Evolutionary conservation across 768 basidiomycete species (phyloP).

Genomic region (Tulasnella sp.): DNA sequence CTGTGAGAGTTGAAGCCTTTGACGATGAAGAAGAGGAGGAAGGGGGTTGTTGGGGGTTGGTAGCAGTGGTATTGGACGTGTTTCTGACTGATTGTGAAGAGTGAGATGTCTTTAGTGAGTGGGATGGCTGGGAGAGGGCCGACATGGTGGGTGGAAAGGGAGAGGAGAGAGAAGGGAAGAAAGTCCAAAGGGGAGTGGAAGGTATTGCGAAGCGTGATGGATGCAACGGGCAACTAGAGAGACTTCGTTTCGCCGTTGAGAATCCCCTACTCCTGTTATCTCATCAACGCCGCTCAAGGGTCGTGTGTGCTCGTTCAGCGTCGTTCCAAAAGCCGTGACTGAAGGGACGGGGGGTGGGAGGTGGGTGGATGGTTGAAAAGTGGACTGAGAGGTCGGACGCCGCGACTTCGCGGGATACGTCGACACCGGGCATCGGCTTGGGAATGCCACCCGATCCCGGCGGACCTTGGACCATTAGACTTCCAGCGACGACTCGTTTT

Average conservation of each 20-base stretch:
- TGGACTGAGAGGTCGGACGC: not conserved
- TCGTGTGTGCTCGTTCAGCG: not conserved
- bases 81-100: conserved; percentile 2
- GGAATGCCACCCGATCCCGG: not conserved
- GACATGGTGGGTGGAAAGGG: conserved; percentile 2
- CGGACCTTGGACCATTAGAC: not conserved
- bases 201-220: conserved; percentile 3
- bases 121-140: conserved; percentile 10
- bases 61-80: not conserved
- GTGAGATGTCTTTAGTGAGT: not conserved
- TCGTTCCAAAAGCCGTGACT: not conserved
- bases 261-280: not conserved
- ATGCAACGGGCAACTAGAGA: not conserved
- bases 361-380: not conserved
- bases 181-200: not conserved
- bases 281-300: not conserved
- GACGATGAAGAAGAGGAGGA: not conserved
- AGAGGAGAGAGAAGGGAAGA: not conserved
- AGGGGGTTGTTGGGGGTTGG: not conserved
- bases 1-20: conserved; percentile 34
- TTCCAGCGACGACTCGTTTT: not conserved
- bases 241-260: not conserved
- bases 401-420: not conserved
- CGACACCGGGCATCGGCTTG: not conserved
- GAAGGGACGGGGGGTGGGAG: not conserved